Conservation (phyloP, 1,284 basidiomycete species). For the Amylostereum areolatum region DNA sequence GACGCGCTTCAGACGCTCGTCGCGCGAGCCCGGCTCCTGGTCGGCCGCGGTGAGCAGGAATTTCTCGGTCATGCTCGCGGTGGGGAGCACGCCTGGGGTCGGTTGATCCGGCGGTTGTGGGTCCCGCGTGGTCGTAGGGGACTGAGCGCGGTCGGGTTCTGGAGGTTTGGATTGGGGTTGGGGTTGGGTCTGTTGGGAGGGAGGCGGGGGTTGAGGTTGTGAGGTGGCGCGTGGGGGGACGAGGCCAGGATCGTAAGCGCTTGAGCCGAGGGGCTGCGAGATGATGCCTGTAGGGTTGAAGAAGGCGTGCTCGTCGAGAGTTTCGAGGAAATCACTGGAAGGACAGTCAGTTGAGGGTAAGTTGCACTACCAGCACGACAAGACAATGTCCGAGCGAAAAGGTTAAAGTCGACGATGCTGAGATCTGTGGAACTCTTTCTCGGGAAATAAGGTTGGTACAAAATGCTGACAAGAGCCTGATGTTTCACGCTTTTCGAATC, state of each 20-base stretch:
- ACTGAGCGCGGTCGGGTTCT: neutral
- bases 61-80: conserved; percentile 75
- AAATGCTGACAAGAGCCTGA: too few relatives aligned
- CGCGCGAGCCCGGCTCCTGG: conserved; percentile 86
- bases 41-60: conserved; percentile 95
- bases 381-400: too few relatives aligned
- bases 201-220: conserved; percentile 35
- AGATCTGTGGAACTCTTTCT: too few relatives aligned
- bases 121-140: neutral
- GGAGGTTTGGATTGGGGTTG: too few relatives aligned
- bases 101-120: neutral
- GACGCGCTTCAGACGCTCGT: conserved; percentile 86
- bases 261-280: neutral
- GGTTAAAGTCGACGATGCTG: too few relatives aligned
- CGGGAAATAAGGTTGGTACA: too few relatives aligned
- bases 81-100: conserved; percentile 42
- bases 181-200: too few relatives aligned
- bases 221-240: conserved; percentile 34
- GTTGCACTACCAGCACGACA: too few relatives aligned
- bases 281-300: conserved; percentile 28
- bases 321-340: conserved; percentile 73
- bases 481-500: too few relatives aligned
- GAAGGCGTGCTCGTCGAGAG: conserved; percentile 66
- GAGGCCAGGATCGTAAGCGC: conserved; percentile 28
- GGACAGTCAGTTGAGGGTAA: too few relatives aligned